Conservation (phyloP, 106 monocot species). For the Narthecium ossifragum region DNA sequence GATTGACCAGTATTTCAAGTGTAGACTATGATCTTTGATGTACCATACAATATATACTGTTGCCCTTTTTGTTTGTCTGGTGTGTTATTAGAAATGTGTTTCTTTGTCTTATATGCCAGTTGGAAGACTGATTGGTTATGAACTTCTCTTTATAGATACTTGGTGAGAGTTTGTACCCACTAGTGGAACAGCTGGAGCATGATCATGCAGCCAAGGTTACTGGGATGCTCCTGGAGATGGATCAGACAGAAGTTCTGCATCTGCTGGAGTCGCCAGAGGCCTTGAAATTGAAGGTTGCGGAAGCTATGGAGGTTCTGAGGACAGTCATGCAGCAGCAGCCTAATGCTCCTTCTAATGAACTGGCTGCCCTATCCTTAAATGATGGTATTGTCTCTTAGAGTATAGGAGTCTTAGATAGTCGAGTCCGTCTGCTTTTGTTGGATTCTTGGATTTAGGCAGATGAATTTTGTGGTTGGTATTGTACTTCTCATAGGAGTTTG, state of each 20-base stretch:
- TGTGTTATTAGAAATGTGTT: too few species aligned
- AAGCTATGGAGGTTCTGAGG: conserved; percentile 60
- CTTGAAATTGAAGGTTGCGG: conserved; percentile 38
- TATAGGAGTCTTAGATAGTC: too few species aligned
- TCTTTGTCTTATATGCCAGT: too few species aligned
- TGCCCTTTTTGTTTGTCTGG: too few species aligned
- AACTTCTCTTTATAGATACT: conserved; percentile 55
- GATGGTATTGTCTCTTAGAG: conserved; percentile 42
- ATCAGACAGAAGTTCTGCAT: conserved; percentile 66
- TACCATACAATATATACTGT: too few species aligned
- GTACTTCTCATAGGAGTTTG: too few species aligned
- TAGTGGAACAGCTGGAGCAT: conserved; percentile 53
- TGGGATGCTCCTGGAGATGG: conserved; percentile 59
- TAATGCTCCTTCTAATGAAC: conserved; percentile 32
- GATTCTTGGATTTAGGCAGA: too few species aligned
- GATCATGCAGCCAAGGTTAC: conserved; percentile 58
- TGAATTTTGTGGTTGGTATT: too few species aligned
- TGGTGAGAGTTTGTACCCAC: conserved; percentile 44
- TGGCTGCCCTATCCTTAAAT: conserved; percentile 36
- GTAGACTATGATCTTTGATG: too few species aligned
- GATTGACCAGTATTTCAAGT: too few species aligned
- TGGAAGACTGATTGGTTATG: too few species aligned
- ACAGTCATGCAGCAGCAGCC: conserved; percentile 40
- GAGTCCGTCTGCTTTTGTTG: too few species aligned
- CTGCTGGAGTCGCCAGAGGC: conserved; percentile 59